phyloP scores from a whole-genome alignment of 2,329 filamentous ascomycete species.

The Erysiphe pulchra region DNA sequence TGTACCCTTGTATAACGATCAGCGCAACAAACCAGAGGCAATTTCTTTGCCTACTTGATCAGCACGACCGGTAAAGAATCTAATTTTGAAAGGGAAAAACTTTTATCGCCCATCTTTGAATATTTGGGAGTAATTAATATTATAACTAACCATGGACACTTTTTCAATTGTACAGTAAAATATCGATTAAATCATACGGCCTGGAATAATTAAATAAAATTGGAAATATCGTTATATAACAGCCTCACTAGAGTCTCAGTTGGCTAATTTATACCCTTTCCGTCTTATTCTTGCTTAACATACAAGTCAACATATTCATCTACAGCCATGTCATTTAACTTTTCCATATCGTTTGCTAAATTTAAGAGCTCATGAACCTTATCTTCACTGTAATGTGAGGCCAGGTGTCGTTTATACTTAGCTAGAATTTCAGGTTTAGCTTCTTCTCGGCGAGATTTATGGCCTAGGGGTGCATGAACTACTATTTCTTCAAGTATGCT shows the following conservation, averaged over 20 bases:
- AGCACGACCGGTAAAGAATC: no score
- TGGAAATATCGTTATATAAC: no score
- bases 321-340: conserved; percentile 56
- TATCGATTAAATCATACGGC: conserved; percentile 24
- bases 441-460: conserved; percentile 76
- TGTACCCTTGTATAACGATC: no score
- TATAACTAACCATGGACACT: no score
- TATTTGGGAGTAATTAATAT: no score
- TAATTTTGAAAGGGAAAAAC: no score
- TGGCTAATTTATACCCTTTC: neutral
- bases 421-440: conserved; percentile 89
- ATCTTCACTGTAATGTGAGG: conserved; percentile 51
- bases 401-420: conserved; percentile 86
- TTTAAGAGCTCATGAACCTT: conserved; percentile 64
- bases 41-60: no score
- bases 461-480: conserved; percentile 83
- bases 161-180: neutral
- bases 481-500: conserved; percentile 74
- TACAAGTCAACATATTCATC: conserved; percentile 88
- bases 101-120: no score
- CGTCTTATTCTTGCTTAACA: conserved; percentile 14
- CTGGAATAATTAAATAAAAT: no score
- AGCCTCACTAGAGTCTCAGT: no score
- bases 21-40: no score
- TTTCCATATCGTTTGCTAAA: conserved; percentile 48